Evolutionary conservation across 2,329 filamentous ascomycete genomes (phyloP), one percentile per base, ranked within the genome.

Genomic region (Colletotrichum simmondsii): DNA sequence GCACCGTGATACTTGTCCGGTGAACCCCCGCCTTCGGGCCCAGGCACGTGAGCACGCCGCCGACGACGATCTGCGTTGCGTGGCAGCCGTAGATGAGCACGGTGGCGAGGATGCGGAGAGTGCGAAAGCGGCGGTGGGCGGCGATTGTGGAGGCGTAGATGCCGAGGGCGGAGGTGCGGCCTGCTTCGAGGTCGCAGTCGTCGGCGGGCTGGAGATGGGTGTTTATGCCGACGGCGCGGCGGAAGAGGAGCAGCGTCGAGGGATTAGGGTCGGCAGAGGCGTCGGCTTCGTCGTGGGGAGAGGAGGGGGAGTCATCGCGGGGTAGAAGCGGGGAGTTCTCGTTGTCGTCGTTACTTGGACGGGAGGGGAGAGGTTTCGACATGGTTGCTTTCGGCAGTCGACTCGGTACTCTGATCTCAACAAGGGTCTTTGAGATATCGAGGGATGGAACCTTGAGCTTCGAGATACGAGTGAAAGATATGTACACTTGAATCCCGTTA

Each of bases 1-100:
- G 82, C 0, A 89, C 79, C 11, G 89, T 90, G 78, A 93, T 89
- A 16, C 77, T 60, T 24, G 85, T 83, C 22, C 88, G 79, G 74
- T 92, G 86, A 19, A 86, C 81, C 2, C 87, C 83, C 19, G 86
- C 83, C 0, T 78, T 77, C 0, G 87, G 81, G 0, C 87, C 86
- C 10, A 88, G 79, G 0, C 85, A 82, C 1, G 87, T 87, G 14
- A 89, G 79, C 0, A 81, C 80, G 0, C 87, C 87, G 4, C 85
- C 86, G 59, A 87, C 81, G 52, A 88, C 77, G 56, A 89, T 83
- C 74, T 89, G 86, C 1, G 79, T 75, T 52, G 87, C 80, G 74
- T 88, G 83, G 49, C 82, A 81, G 1, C 79, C 24, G 75, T 87
- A 87, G 52, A 88, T 79, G 11, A 86, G 60, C 0, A 77, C 68